Evolutionary conservation across 257 asterid genomes (phyloP).

Genomic region (Linderniella brevidens): DNA sequence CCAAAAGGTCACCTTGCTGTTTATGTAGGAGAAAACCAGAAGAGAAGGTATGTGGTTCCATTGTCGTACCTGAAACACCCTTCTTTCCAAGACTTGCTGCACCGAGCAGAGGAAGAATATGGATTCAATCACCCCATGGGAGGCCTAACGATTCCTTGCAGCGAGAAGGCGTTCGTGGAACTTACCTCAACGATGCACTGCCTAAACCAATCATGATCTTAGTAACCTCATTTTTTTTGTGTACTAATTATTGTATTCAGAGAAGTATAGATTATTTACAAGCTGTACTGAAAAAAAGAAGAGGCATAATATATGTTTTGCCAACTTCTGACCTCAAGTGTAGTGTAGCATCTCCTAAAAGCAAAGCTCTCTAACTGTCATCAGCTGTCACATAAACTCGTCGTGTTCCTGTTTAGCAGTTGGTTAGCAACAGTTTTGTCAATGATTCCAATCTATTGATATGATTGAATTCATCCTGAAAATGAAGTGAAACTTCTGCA

Average conservation of each 20-base stretch:
- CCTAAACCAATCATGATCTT: slow-evolving; percentile 4
- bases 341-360: too few relatives aligned
- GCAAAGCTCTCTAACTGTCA: too few relatives aligned
- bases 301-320: too few relatives aligned
- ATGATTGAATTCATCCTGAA: too few relatives aligned
- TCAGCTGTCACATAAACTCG: too few relatives aligned
- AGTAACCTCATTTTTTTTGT: slow-evolving; percentile 6
- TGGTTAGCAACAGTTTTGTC: too few relatives aligned
- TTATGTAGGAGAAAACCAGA: slow-evolving; percentile 22
- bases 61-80: slow-evolving; percentile 34
- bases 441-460: too few relatives aligned
- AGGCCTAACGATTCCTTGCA: slow-evolving; percentile 31
- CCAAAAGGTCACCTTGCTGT: slow-evolving; percentile 33
- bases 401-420: too few relatives aligned
- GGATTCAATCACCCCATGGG: slow-evolving; percentile 32
- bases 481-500: too few relatives aligned
- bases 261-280: too few relatives aligned
- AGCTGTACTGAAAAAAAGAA: too few relatives aligned
- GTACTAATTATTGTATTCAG: slow-evolving; percentile 3
- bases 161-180: slow-evolving; percentile 25
- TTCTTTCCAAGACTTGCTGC: slow-evolving; percentile 28
- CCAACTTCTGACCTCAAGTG: too few relatives aligned
- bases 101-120: slow-evolving; percentile 27
- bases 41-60: slow-evolving; percentile 29
- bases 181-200: slow-evolving; percentile 22